Conservation (phyloP, 2,329 filamentous ascomycete species). For the Boeremia lycopersici region DNA sequence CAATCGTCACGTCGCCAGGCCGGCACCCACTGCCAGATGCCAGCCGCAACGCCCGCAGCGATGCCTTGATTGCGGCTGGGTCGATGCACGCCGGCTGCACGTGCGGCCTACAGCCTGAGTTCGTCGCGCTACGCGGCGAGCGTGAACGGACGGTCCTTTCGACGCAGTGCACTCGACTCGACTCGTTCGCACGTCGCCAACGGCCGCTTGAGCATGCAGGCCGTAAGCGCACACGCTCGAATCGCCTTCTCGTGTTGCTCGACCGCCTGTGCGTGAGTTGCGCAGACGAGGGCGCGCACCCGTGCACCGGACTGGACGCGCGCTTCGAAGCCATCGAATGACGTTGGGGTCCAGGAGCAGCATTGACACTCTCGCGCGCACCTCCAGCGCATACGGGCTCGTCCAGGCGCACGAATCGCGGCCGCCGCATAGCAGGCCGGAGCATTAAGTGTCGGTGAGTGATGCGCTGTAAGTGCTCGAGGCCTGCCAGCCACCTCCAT, state of each 20-base stretch:
- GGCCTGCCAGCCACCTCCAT: conserved; percentile 17
- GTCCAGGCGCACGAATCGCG: conserved; percentile 18
- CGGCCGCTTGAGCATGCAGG: conserved; percentile 12
- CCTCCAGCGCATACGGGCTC: conserved; percentile 18
- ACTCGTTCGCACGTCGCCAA: background rate
- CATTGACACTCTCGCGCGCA: conserved; percentile 22
- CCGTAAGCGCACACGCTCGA: conserved; percentile 3
- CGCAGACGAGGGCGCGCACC: conserved; percentile 20
- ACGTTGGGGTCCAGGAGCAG: conserved; percentile 20
- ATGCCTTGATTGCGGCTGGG: conserved; percentile 11
- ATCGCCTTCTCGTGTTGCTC: background rate
- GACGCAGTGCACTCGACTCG: conserved; percentile 1
- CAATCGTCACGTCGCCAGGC: conserved; percentile 12
- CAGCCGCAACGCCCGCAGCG: conserved; percentile 4
- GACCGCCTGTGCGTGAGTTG: conserved; percentile 1
- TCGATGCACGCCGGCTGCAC: conserved; percentile 5
- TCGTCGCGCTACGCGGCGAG: background rate
- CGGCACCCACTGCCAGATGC: conserved; percentile 2
- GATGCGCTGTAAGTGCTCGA: conserved; percentile 13
- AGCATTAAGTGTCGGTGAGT: conserved; percentile 17
- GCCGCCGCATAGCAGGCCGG: conserved; percentile 7
- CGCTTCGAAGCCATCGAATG: conserved; percentile 21
- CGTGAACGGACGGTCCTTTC: conserved; percentile 3
- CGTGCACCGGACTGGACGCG: conserved; percentile 23
- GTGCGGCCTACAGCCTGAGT: conserved; percentile 10